Conservation (phyloP, 805 yeast genomes). For the Metschnikowia lochheadii region DNA sequence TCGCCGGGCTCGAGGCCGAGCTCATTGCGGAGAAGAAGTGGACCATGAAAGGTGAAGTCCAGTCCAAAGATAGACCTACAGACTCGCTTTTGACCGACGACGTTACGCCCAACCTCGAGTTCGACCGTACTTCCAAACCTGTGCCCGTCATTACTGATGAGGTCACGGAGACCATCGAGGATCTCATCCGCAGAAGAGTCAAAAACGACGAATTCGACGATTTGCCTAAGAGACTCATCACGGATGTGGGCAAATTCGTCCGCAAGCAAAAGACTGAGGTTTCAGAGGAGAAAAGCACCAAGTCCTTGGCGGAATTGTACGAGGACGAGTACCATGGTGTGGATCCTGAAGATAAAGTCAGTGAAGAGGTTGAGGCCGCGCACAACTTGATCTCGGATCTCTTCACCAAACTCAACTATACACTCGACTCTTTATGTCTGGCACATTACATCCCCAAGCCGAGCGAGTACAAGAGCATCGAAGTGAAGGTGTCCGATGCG, state of each 20-base stretch:
- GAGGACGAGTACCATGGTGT: conserved; percentile 72
- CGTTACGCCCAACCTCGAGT: conserved; percentile 57
- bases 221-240: conserved; percentile 65
- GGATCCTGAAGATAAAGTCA: conserved; percentile 43
- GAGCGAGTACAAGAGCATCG: conserved; percentile 63
- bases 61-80: conserved; percentile 71
- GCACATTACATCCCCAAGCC: conserved; percentile 94
- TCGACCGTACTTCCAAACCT: conserved; percentile 91
- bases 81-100: conserved; percentile 77
- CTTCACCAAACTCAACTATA: conserved; percentile 58
- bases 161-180: conserved; percentile 81
- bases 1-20: conserved; percentile 75
- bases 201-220: conserved; percentile 77
- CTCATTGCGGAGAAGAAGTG: conserved; percentile 87
- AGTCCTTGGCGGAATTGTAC: conserved; percentile 86
- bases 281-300: conserved; percentile 76
- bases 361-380: conserved; percentile 62
- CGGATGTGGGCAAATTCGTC: conserved; percentile 59
- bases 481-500: conserved; percentile 59
- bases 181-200: conserved; percentile 80
- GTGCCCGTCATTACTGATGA: conserved; percentile 93
- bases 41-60: conserved; percentile 92
- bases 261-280: conserved; percentile 53
- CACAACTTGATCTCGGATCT: conserved; percentile 75
- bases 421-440: conserved; percentile 85